These are phyloP conservation scores for Zelonia costaricensis DNA, from an alignment of 208 protist genomes.

Conservation along the genomic window DNA sequence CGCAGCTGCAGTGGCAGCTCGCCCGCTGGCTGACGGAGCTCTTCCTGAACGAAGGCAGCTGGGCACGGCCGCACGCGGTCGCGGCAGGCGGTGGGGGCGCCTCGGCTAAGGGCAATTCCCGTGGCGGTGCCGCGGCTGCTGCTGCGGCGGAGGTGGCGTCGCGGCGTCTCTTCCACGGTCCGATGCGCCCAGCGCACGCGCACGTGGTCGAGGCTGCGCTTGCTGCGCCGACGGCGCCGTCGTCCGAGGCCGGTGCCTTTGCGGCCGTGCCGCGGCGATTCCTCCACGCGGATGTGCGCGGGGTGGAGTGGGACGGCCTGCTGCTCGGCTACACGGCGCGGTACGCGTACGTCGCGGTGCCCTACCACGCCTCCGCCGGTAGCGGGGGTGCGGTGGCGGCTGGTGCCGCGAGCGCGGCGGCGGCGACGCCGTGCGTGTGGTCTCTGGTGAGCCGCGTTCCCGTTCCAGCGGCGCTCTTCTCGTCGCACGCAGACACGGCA, in stretches of 20 bases:
- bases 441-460: slow-evolving; percentile 38
- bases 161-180: slow-evolving; percentile 17
- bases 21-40: slow-evolving; percentile 66
- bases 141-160: neutral
- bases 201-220: slow-evolving; percentile 23
- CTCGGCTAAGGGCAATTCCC: too few relatives aligned
- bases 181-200: slow-evolving; percentile 3
- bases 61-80: slow-evolving; percentile 42
- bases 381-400: neutral
- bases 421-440: slow-evolving; percentile 17
- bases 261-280: slow-evolving; percentile 16
- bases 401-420: neutral
- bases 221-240: neutral
- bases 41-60: slow-evolving; percentile 74
- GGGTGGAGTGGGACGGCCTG: slow-evolving; percentile 66
- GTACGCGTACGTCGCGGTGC: slow-evolving; percentile 77
- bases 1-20: slow-evolving; percentile 49
- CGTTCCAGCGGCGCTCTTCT: slow-evolving; percentile 22
- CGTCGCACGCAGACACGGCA: too few relatives aligned
- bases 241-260: neutral
- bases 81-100: too few relatives aligned
- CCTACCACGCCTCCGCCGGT: slow-evolving; percentile 23
- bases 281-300: slow-evolving; percentile 70
- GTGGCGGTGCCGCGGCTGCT: too few relatives aligned
- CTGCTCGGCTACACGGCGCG: slow-evolving; percentile 55